Evolutionary conservation across 371 early-diverging fungal species (phyloP), one percentile per base, ranked within the genome.

Genomic region (Apophysomyces ossiformis): DNA sequence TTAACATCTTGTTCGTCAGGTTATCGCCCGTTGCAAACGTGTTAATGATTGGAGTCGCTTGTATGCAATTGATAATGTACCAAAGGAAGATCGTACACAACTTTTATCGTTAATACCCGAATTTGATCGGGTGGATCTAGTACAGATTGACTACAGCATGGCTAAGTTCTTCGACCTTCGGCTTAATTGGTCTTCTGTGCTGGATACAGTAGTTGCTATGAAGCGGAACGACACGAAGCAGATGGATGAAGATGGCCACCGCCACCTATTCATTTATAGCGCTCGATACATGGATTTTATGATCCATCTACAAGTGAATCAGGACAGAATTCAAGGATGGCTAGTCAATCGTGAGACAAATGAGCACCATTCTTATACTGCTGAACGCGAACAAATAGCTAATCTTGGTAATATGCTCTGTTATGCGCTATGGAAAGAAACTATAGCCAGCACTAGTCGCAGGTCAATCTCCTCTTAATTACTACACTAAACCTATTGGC

Each of bases 261-360:
- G 79, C 7, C 79, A 79, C 44, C 39, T 76, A 37, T 56, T 79
- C 32, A 37, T 79, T 2, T 78, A 78, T 50, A 72, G 69, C 21
- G 76, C 73, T 9, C 70, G 79, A 57, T 79, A 72, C 45, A 79
- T 79, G 79, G 79, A 79, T 26, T 79, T 68, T 37, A 70, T 79
- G 79, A 70, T 79, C 39, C 77, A 76, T 64, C 60, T 79, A 0
- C 63, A 65, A 39, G 18, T 76, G 7, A 57, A 68, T 41, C 54
- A 50, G 13, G 41, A 61, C 4, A 21, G 44, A 0, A 69, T 79
- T 16, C 44, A 72, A 44, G 79, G 79, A 1, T 79, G 77, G 77
- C 58, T 79, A 43, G 79, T 79, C n/a, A 74, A 73, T 37, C 68
- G 79, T 36, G 79, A 79, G 60, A 62, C 65, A 43, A 44, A 65